Evolutionary conservation across 306 rosid species (phyloP).

Genomic region (Quercus rubra): DNA sequence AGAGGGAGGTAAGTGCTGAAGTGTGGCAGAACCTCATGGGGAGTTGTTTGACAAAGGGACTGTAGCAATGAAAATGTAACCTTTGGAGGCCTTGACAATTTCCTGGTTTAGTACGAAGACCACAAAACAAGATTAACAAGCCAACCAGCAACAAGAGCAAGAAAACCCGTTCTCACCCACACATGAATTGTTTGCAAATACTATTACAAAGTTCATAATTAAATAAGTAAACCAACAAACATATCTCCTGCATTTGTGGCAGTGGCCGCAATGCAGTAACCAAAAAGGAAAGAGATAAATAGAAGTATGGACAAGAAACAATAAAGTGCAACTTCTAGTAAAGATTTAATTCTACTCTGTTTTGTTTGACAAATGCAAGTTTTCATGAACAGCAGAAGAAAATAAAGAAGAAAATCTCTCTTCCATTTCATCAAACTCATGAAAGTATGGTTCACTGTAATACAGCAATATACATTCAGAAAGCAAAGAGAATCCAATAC

Average conservation of each 20-base stretch:
- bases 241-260: not conserved
- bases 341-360: not conserved
- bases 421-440: not conserved
- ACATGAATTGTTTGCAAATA: not conserved
- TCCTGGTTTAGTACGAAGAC: conserved; percentile 49
- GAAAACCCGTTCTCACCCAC: not conserved
- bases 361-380: not conserved
- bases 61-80: conserved; percentile 18
- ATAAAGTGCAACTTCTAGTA: not conserved
- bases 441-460: not conserved
- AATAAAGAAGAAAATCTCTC: not conserved
- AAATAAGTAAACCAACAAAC: not conserved
- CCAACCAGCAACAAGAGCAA: conserved; percentile 11
- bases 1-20: conserved; percentile 39
- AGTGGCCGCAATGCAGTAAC: not conserved
- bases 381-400: not conserved
- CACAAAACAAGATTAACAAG: conserved; percentile 30
- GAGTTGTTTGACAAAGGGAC: conserved; percentile 24
- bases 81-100: conserved; percentile 33
- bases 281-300: no score
- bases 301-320: not conserved
- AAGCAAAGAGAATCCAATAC: not conserved
- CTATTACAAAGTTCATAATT: not conserved
- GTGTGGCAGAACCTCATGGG: conserved; percentile 53
- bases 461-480: not conserved